Percentiles rank a stretch among this genome's conserved stretches.
These are phyloP conservation scores for Quercus gilva DNA, from an alignment of 306 rosid genomes.

Conservation along the genomic window DNA sequence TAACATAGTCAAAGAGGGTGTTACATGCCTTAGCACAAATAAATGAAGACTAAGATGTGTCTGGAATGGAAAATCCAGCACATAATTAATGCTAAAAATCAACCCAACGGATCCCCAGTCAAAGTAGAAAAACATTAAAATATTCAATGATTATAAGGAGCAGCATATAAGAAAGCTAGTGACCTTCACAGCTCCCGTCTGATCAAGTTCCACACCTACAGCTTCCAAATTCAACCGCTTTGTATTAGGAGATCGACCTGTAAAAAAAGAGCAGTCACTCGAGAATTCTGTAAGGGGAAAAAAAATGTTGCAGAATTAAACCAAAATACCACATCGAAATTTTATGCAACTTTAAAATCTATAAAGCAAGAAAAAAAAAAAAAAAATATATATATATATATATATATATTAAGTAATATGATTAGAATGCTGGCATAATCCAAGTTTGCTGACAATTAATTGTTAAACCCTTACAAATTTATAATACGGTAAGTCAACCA, in stretches of 20 bases:
- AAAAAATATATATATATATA: background rate
- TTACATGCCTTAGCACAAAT: background rate
- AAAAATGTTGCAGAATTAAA: background rate
- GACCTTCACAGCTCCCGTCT: conserved; percentile 75
- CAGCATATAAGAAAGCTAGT: conserved; percentile 7
- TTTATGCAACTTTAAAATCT: background rate
- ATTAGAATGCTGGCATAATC: background rate
- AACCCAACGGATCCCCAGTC: background rate
- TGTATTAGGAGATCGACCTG: conserved; percentile 86
- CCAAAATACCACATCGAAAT: background rate
- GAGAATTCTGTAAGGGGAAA: background rate
- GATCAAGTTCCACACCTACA: conserved; percentile 78
- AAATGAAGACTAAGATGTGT: background rate
- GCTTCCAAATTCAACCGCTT: conserved; percentile 88
- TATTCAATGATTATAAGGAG: conserved; percentile 17
- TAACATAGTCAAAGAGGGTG: background rate
- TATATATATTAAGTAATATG: background rate
- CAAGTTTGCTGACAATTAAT: background rate
- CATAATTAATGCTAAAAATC: conserved; percentile 2
- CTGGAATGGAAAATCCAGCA: background rate
- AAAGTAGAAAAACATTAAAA: conserved; percentile 5
- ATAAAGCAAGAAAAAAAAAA: background rate
- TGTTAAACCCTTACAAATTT: background rate
- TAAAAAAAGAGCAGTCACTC: conserved; percentile 10
- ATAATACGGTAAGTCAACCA: background rate